A percentile compares a stretch with the other conserved stretches of the same genome.
phyloP scores from a whole-genome alignment of 176 grass and related monocot genomes.

The Miscanthus lutarioriparius region DNA sequence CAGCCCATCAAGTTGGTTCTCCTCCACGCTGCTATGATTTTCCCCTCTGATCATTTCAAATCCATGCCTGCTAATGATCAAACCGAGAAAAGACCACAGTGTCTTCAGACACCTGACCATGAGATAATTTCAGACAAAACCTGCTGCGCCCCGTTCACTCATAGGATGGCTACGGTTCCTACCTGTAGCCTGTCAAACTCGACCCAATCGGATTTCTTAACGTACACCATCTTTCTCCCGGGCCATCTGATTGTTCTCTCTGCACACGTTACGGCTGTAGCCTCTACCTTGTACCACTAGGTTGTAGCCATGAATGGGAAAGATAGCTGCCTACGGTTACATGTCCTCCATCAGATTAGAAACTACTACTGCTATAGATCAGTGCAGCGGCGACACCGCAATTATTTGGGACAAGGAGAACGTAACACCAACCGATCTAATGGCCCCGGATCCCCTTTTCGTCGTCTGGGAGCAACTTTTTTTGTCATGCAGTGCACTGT shows the following conservation, averaged over 20 bases:
- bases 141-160: not conserved
- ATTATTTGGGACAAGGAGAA: constrained; percentile 35
- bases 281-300: not conserved
- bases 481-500: constrained; percentile 27
- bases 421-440: constrained; percentile 29
- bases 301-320: not conserved
- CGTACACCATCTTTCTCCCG: not conserved
- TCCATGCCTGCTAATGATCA: constrained; percentile 7
- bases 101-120: not conserved
- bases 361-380: not conserved
- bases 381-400: constrained; percentile 2
- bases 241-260: not conserved
- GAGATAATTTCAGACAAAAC: constrained; percentile 6
- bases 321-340: not conserved
- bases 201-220: constrained; percentile 27
- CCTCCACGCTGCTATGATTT: not conserved
- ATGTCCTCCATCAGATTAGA: constrained; percentile 4
- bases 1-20: constrained; percentile 27
- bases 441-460: not conserved
- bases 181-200: constrained; percentile 29
- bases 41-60: not conserved
- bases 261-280: not conserved
- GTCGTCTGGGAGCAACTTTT: not conserved
- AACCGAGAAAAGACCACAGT: not conserved
- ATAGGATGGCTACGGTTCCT: not conserved